Percentiles rank a stretch among this genome's conserved stretches.
These are phyloP conservation scores for Chlorella sp. DNA, from an alignment of 139 green algal genomes.

Conservation along the genomic window DNA sequence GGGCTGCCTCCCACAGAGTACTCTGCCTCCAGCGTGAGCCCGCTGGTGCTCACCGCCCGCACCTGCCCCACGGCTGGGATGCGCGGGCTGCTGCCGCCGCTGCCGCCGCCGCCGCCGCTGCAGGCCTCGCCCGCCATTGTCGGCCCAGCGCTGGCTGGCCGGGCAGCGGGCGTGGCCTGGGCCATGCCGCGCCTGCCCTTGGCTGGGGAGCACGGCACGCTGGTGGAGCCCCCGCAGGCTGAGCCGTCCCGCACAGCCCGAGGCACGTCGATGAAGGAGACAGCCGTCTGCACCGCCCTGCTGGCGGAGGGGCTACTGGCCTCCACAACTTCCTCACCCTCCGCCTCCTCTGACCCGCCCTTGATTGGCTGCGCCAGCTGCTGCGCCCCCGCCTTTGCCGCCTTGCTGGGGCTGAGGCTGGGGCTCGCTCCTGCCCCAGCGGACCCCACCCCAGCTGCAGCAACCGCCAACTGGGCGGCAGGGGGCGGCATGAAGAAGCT, in stretches of 20 bases:
- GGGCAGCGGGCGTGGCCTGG: neutral
- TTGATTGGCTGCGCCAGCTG: neutral
- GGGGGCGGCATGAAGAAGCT: conserved; percentile 18
- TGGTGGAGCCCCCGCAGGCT: neutral
- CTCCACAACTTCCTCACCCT: neutral
- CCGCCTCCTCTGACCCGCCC: neutral
- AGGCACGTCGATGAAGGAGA: conserved; percentile 3
- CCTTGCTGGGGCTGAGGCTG: neutral
- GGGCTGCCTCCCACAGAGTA: conserved; percentile 26
- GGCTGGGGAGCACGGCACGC: conserved; percentile 5
- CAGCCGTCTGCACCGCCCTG: conserved; percentile 8
- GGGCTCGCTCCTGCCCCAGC: too few species aligned
- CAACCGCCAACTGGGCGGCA: too few species aligned
- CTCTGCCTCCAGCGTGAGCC: neutral
- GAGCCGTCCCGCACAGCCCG: neutral
- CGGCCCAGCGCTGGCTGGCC: neutral
- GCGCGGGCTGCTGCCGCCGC: neutral
- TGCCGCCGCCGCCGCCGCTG: neutral
- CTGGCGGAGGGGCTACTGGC: neutral
- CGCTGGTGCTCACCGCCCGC: conserved; percentile 6
- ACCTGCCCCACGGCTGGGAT: neutral
- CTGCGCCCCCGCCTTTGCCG: neutral
- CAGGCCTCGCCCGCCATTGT: neutral
- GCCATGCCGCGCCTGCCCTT: too few species aligned
- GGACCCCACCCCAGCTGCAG: neutral